phyloP scores from a whole-genome alignment of 2,329 filamentous ascomycete genomes.

The Beauveria sp. region DNA sequence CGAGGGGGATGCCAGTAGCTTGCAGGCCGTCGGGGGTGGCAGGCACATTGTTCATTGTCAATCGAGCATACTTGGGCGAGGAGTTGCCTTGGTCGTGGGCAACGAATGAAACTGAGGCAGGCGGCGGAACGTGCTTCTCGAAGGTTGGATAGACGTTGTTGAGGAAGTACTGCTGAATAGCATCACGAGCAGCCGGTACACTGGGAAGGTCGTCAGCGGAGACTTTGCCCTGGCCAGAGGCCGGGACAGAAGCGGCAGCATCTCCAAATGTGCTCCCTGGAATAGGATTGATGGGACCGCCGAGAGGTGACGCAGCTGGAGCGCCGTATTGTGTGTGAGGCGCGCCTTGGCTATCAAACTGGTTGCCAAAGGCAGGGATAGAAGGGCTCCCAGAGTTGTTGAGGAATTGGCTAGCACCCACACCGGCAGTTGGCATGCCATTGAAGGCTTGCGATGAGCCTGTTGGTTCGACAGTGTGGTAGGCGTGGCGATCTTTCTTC shows the following conservation, averaged over 20 bases:
- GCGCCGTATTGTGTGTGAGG: neutral
- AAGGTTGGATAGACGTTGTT: constrained; percentile 90
- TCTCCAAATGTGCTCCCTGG: constrained; percentile 20
- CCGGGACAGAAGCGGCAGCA: constrained; percentile 25
- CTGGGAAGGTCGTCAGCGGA: constrained; percentile 91
- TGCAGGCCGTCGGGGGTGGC: constrained; percentile 70
- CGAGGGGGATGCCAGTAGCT: constrained; percentile 76
- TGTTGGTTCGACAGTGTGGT: constrained; percentile 73
- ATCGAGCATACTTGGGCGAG: constrained; percentile 84
- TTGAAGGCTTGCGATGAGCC: constrained; percentile 63
- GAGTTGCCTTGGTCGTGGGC: constrained; percentile 96
- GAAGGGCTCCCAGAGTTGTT: constrained; percentile 22
- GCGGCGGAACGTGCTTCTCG: constrained; percentile 85
- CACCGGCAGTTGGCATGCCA: constrained; percentile 53
- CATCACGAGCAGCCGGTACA: constrained; percentile 76
- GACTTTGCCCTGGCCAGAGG: constrained; percentile 45
- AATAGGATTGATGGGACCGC: constrained; percentile 17
- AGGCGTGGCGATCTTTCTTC: constrained; percentile 93
- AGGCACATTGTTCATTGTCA: constrained; percentile 92
- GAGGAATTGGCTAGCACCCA: constrained; percentile 36
- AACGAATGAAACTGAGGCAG: constrained; percentile 80
- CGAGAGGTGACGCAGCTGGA: neutral
- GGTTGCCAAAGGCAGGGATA: constrained; percentile 29
- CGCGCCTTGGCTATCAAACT: constrained; percentile 31
- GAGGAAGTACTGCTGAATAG: constrained; percentile 75